Base-by-base conservation (phyloP, 345 rosid species). In the Sonneratia alba region DNA sequence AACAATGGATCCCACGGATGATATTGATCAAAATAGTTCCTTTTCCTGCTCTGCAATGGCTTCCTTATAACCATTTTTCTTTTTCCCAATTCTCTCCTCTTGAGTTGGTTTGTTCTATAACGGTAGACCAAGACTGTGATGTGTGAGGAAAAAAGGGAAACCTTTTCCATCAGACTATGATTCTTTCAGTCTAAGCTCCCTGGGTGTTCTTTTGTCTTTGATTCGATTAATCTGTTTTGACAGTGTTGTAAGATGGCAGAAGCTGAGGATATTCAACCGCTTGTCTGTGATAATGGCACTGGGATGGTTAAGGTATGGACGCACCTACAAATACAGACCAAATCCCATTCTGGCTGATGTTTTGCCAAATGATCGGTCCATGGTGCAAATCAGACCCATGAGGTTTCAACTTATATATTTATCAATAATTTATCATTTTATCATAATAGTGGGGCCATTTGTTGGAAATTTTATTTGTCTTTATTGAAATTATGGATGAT, bases 191-290 rank as follows among this genome's bases (percentile, higher is more conserved):
- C 0, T 62, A 11, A n/a, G 32, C 32, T 57, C 32, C 32, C 11
- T 21, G 3, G 19, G 7, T 18, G 9, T 59, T 24, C 64, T 62
- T 62, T 12, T 32, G 37, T 13, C 1, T 27, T 34, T 62, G 19
- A 62, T 15, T 3, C 66, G 18, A 27, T 34, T 18, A 27, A 27
- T 24, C 32, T 62, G 1, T 62, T 13, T 62, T 34, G 66, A 10
- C 66, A 62, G 66, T 62, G 13, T 11, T 62, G 0, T 12, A 27
- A 24, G 66, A 62, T 62, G 66, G 66, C 66, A 62, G 66, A 62
- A 10, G 66, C 7, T 32, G 66, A 62, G 78, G 88, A 87, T 80
- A 84, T 87, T 77, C 89, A 82, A 71, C 91, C 91, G 27, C 88
- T 87, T 6, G 89, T 85, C 67, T 87, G 89, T 53, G 91, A 87